Conservation (phyloP, 2,329 filamentous ascomycete genomes). For the Cladophialophora bantiana region DNA sequence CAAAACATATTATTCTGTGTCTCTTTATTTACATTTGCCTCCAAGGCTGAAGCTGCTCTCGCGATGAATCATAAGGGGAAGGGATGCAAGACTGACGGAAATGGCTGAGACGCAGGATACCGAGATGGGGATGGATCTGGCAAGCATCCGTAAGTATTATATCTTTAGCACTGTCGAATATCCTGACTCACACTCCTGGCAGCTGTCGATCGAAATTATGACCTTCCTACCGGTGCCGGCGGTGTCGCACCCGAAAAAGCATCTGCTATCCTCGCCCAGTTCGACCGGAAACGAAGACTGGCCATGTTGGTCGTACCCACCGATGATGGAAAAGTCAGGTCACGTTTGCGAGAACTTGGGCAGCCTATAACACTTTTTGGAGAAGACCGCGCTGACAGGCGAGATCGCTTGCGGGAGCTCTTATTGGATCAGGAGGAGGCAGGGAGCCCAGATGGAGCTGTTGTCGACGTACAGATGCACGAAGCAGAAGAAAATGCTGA, state of each 20-base stretch:
- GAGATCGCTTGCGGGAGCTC: conserved; percentile 84
- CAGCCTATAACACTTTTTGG: conserved; percentile 95
- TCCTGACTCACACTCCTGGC: conserved; percentile 2
- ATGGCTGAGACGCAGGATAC: conserved; percentile 54
- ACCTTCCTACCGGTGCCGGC: conserved; percentile 67
- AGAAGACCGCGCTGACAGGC: conserved; percentile 82
- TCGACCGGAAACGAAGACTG: conserved; percentile 87
- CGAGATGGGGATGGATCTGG: conserved; percentile 67
- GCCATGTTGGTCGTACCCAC: conserved; percentile 92
- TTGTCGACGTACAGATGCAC: conserved; percentile 62
- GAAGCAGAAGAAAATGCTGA: conserved; percentile 71
- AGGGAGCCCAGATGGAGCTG: conserved; percentile 61
- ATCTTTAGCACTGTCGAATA: conserved; percentile 6
- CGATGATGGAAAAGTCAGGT: conserved; percentile 85
- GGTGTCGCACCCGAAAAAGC: conserved; percentile 81
- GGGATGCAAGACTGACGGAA: conserved; percentile 42
- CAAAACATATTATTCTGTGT: conserved; percentile 5
- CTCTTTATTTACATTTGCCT: conserved; percentile 34
- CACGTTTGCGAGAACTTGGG: conserved; percentile 81
- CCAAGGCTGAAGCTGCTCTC: conserved; percentile 36
- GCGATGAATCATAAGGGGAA: conserved; percentile 15
- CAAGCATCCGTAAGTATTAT: conserved; percentile 65
- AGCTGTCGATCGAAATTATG: conserved; percentile 84
- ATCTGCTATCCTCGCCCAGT: conserved; percentile 83
- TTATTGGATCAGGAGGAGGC: conserved; percentile 75